Base-by-base conservation (phyloP, 1,139 yeast species). In the Schwanniomyces etchellsii region DNA sequence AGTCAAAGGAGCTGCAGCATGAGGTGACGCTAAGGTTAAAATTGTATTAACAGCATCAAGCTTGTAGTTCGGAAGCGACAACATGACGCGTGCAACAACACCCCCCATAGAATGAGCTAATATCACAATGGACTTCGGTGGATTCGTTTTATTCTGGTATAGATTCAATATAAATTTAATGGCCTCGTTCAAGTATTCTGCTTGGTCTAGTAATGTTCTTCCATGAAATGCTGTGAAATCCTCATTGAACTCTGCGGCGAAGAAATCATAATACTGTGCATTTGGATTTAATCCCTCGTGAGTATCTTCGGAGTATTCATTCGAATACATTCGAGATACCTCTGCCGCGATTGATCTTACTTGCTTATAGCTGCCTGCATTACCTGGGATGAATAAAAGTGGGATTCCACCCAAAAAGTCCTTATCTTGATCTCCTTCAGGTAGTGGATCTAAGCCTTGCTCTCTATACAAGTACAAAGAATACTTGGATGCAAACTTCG, bases 61-160 rank as follows among this genome's bases (percentile, higher is more conserved):
- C 1, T 64, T 47, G 50, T 86, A 89, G 47, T 86, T 88, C 1
- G 89, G 85, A 35, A 91, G 57, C 0, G 91, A 78, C 10, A 84
- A 64, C 76, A 86, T 74, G 1, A 83, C 78, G 35, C 96, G 64
- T 3, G 95, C 81, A 2, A 89, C 96, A 12, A 89, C 75, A 3
- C 97, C 97, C 22, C 97, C 97, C 97, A 89, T 89, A 1, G 98
- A 91, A 58, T 93, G 99, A 2, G 88, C 96, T 4, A 93, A 50
- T 0, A 93, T 50, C 1, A 89, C 74, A 4, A 93, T 95, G 0
- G 95, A 81, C 20, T 60, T 59, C 0, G 95, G 95, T 9, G 61
- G 63, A 21, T 45, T 34, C 25, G 39, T 35, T 12, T 44, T 39
- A 16, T 43, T 34, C 16, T 60, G 49, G 47, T 91, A 91, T 7